These are phyloP conservation scores for Cystofilobasidium macerans DNA, from an alignment of 768 basidiomycete species.

Conservation along the genomic window DNA sequence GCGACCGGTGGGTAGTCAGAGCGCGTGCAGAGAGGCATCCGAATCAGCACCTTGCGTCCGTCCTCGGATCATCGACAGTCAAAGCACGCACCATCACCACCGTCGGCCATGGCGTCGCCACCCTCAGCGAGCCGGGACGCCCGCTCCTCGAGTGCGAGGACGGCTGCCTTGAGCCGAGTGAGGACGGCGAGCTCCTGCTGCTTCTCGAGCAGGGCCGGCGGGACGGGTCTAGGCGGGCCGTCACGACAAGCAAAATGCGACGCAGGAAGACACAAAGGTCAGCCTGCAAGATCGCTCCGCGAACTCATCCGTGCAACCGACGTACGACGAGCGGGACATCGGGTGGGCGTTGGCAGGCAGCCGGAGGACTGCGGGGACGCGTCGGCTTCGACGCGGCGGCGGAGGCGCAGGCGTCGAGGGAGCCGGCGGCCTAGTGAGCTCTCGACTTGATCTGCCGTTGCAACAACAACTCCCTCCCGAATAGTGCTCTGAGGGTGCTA, in stretches of 20 bases:
- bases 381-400: background rate
- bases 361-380: background rate
- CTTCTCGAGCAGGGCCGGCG: background rate
- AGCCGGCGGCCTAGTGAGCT: no score
- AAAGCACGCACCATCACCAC: background rate
- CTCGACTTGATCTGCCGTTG: no score
- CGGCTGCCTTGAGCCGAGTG: background rate
- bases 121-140: background rate
- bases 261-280: background rate
- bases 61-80: background rate
- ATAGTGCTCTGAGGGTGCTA: background rate
- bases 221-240: background rate
- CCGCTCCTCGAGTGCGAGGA: background rate
- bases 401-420: no score
- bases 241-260: no score
- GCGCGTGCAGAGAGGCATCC: background rate
- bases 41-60: background rate
- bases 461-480: background rate
- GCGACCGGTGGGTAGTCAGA: background rate
- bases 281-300: background rate
- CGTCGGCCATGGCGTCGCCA: background rate
- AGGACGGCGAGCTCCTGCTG: conserved; percentile 1
- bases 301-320: background rate
- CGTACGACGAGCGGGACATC: background rate
- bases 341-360: background rate